Evolutionary conservation across 2,329 filamentous ascomycete species (phyloP), one percentile per base, ranked within the genome.

Genomic region (Paecilomyces sp.): DNA sequence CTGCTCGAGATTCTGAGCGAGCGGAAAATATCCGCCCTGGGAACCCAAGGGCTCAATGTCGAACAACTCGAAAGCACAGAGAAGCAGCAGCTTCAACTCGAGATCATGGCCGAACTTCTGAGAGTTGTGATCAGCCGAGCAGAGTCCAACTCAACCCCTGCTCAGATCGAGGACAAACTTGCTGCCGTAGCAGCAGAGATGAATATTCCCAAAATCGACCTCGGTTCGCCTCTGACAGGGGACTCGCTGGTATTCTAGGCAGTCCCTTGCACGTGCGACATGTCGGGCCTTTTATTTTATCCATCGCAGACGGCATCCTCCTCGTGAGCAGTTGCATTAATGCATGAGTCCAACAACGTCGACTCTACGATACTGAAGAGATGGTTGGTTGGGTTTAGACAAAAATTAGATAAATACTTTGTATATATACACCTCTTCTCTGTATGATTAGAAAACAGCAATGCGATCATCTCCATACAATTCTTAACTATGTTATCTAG

Each of bases 1-100:
- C 70, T 81, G n/a, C 68, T 82, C 3, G 69, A 75, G 28, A 65
- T 74, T 51, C 69, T 82, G n/a, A 74, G 73, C 33, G 68, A 75
- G 8, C 70, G 70, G 56, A 76, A 76, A 60, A 65, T 68, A 18
- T 63, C 70, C 25, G 63, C 66, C 22, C 66, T 75, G 22, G 64
- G 68, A 34, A 65, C 66, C 2, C 70, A 74, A 22, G 74, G 73
- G 0, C 59, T 73, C 22, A 67, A 61, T 31, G 41, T 75, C 18
- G 70, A 76, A 4, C 69, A 74, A 28, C 67, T 77, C 22, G 73
- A 73, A 52, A 68, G 70, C 6, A 65, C 68, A 6, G 74, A 78
- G 56, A 71, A 69, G 50, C 68, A 75, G 58, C 68, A 72, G 34
- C 74, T 78, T 56, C 70, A 78, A 60, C 65, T 80, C n/a, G 75